Percentiles rank a stretch among this genome's conserved stretches.
Evolutionary conservation across 768 basidiomycete species (phyloP).

Genomic region (Trametes maxima): DNA sequence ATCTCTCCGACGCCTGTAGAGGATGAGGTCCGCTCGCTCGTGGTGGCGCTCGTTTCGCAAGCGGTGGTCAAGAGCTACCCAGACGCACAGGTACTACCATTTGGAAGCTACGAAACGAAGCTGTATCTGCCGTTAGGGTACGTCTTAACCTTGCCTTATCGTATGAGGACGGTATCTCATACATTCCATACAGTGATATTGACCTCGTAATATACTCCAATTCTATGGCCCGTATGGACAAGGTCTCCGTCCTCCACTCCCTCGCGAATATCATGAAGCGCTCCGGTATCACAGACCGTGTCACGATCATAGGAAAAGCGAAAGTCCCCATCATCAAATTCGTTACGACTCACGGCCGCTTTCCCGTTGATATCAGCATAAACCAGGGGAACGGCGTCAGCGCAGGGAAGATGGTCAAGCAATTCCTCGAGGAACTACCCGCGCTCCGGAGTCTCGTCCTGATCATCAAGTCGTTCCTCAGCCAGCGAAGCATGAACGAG

Average conservation of each 20-base stretch:
- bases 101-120: conserved; percentile 93
- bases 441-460: conserved; percentile 84
- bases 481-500: conserved; percentile 93
- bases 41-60: conserved; percentile 68
- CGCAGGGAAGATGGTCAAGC: conserved; percentile 78
- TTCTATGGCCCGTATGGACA: conserved; percentile 71
- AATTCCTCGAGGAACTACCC: conserved; percentile 73
- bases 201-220: conserved; percentile 89
- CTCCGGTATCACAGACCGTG: conserved; percentile 71
- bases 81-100: conserved; percentile 81
- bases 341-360: conserved; percentile 73
- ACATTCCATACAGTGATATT: conserved; percentile 68
- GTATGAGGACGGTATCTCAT: neutral
- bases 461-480: conserved; percentile 88
- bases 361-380: conserved; percentile 92
- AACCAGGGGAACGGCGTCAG: conserved; percentile 87
- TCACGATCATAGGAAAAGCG: conserved; percentile 90
- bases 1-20: conserved; percentile 86
- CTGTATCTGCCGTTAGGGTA: conserved; percentile 93
- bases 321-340: conserved; percentile 98
- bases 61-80: conserved; percentile 68
- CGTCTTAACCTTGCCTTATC: conserved; percentile 29
- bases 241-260: conserved; percentile 68
- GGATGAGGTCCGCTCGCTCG: conserved; percentile 78
- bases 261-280: conserved; percentile 80